A percentile compares a stretch with the other conserved stretches of the same genome.
Conservation (phyloP, 2,329 filamentous ascomycete species). For the Fusarium ramigenum region DNA sequence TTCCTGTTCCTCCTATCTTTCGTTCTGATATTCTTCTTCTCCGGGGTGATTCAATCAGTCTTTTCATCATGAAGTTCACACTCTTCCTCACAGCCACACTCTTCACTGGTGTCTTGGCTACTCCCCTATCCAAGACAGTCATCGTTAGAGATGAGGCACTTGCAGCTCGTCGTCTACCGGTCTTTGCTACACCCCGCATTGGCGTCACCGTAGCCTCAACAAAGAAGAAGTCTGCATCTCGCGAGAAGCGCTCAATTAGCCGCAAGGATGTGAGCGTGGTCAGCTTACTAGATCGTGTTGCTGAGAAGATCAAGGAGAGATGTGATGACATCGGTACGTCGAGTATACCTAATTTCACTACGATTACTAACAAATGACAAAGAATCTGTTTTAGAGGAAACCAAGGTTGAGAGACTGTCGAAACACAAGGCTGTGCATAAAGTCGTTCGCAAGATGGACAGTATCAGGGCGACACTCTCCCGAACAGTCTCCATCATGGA, state of each 20-base stretch:
- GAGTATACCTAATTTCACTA: no score
- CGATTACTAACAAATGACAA: no score
- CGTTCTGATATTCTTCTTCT: rapidly evolving
- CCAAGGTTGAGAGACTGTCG: not conserved
- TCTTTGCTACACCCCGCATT: not conserved
- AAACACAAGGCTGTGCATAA: not conserved
- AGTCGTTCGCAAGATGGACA: not conserved
- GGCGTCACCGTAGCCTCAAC: rapidly evolving
- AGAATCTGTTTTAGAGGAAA: not conserved
- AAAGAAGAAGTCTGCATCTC: not conserved
- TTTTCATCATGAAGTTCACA: slow-evolving; percentile 16
- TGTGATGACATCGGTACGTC: slow-evolving; percentile 8
- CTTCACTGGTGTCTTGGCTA: not conserved
- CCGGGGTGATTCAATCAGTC: no score
- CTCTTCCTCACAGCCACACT: not conserved
- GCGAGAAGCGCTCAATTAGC: not conserved
- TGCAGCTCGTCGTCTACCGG: not conserved
- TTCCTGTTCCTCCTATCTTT: not conserved
- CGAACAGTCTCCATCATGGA: not conserved
- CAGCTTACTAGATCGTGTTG: not conserved
- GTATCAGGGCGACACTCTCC: not conserved
- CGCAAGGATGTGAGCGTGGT: not conserved
- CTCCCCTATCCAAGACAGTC: not conserved
- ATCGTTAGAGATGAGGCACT: not conserved
- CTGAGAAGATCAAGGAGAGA: not conserved